Evolutionary conservation across 139 green algal genomes (phyloP).

Genomic region (Chlamydomonas schloesseri): DNA sequence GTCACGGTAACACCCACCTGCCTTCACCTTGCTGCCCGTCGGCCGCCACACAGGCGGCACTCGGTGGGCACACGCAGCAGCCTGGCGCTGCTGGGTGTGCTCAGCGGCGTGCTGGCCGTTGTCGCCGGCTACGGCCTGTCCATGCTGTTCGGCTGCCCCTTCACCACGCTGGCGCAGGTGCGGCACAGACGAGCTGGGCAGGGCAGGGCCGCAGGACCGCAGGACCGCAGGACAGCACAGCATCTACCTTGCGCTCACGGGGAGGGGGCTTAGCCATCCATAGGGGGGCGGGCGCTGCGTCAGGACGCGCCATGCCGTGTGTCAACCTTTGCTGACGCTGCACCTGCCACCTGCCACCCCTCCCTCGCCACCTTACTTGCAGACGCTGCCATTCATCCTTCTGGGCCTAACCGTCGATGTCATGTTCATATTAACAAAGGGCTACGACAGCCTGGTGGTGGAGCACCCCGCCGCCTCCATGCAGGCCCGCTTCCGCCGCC

Average conservation of each 20-base stretch:
- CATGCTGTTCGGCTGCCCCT: conserved; percentile 34
- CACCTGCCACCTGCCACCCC: too few relatives aligned
- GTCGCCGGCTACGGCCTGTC: conserved; percentile 44
- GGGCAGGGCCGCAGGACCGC: too few relatives aligned
- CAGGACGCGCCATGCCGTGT: too few relatives aligned
- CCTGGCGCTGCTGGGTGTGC: conserved; percentile 44
- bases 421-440: conserved; percentile 55
- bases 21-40: not conserved
- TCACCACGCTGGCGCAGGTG: conserved; percentile 43
- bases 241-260: too few relatives aligned
- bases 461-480: conserved; percentile 9
- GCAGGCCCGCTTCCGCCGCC: conserved; percentile 15
- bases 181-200: not conserved
- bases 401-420: conserved; percentile 52
- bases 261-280: too few relatives aligned
- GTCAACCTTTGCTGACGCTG: too few relatives aligned
- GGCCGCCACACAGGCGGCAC: not conserved
- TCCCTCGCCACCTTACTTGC: not conserved
- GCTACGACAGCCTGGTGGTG: conserved; percentile 43
- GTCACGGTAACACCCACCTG: not conserved
- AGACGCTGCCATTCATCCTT: conserved; percentile 59
- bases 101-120: conserved; percentile 25
- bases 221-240: too few relatives aligned
- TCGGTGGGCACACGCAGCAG: conserved; percentile 33
- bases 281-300: too few relatives aligned